These are phyloP conservation scores for Coix lacrymajobi DNA, from an alignment of 176 grass and related monocot species.

Conservation along the genomic window DNA sequence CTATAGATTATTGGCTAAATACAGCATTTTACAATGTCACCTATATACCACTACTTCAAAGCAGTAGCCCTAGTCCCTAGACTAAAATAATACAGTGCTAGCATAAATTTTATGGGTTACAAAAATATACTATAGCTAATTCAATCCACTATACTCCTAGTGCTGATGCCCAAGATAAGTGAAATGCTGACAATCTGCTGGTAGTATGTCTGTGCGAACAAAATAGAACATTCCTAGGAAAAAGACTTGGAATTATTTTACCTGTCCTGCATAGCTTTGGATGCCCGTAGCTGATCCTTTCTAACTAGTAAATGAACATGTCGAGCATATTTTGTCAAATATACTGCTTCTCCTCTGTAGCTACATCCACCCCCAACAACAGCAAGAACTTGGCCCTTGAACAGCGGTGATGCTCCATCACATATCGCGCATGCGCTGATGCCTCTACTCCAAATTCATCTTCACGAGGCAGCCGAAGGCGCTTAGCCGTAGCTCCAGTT, in stretches of 20 bases:
- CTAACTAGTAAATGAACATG: slow-evolving; percentile 97
- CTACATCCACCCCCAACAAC: slow-evolving; percentile 94
- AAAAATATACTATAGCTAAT: neutral
- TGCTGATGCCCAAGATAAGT: neutral
- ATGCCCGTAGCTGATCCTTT: slow-evolving; percentile 60
- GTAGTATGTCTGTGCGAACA: slow-evolving; percentile 2
- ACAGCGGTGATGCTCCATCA: slow-evolving; percentile 89
- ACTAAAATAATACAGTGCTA: slow-evolving; percentile 1
- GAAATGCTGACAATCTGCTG: neutral
- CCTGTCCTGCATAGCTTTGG: slow-evolving; percentile 99
- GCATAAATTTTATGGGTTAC: neutral
- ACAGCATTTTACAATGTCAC: neutral
- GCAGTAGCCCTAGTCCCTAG: neutral
- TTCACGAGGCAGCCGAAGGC: slow-evolving; percentile 74
- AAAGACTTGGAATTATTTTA: slow-evolving; percentile 27
- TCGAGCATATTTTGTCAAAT: slow-evolving; percentile 96
- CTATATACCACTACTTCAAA: neutral
- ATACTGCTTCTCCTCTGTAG: slow-evolving; percentile 95
- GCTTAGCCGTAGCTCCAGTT: slow-evolving; percentile 88
- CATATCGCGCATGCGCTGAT: slow-evolving; percentile 98
- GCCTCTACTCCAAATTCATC: slow-evolving; percentile 99
- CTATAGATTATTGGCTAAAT: neutral
- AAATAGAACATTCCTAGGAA: neutral
- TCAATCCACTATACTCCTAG: neutral
- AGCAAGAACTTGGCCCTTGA: slow-evolving; percentile 87